A percentile compares a stretch with the other conserved stretches of the same genome.
Conservation (phyloP, 2,329 filamentous ascomycete genomes). For the Penicillium sclerotigenum region DNA sequence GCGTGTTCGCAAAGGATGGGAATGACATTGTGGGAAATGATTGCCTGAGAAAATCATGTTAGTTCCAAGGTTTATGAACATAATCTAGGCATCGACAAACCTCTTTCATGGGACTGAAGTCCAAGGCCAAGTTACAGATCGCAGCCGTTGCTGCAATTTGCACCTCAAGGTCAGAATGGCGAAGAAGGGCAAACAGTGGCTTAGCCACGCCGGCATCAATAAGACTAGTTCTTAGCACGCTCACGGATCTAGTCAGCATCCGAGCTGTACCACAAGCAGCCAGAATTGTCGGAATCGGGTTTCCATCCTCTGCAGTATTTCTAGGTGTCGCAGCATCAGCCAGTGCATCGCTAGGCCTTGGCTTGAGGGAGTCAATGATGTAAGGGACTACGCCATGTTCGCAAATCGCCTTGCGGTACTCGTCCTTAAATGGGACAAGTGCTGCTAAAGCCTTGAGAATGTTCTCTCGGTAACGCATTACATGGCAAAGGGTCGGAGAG, state of each 20-base stretch:
- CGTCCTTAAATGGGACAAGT: conserved; percentile 75
- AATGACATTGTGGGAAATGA: conserved; percentile 71
- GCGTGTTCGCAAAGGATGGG: conserved; percentile 78
- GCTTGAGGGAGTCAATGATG: conserved; percentile 77
- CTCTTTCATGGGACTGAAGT: conserved; percentile 87
- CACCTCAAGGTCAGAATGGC: conserved; percentile 71
- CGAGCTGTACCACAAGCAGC: conserved; percentile 80
- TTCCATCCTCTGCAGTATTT: conserved; percentile 61
- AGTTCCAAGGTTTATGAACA: conserved; percentile 2
- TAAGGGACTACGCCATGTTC: conserved; percentile 76
- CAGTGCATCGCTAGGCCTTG: conserved; percentile 42
- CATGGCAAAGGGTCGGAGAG: conserved; percentile 61
- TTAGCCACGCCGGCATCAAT: conserved; percentile 80
- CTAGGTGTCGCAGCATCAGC: conserved; percentile 29
- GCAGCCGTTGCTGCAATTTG: conserved; percentile 82
- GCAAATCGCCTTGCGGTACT: conserved; percentile 77
- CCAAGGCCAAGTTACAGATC: conserved; percentile 79
- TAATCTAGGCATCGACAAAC: conserved; percentile 51
- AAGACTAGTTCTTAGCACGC: conserved; percentile 76
- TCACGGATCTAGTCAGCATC: conserved; percentile 80
- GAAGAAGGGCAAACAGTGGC: conserved; percentile 72
- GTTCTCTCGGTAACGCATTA: conserved; percentile 71
- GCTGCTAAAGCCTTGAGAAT: conserved; percentile 77
- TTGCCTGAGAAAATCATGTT: conserved; percentile 50
- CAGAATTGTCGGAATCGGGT: conserved; percentile 73